Evolutionary conservation across 2,329 filamentous ascomycete genomes (phyloP).

Genomic region (Fusarium anthophilum): DNA sequence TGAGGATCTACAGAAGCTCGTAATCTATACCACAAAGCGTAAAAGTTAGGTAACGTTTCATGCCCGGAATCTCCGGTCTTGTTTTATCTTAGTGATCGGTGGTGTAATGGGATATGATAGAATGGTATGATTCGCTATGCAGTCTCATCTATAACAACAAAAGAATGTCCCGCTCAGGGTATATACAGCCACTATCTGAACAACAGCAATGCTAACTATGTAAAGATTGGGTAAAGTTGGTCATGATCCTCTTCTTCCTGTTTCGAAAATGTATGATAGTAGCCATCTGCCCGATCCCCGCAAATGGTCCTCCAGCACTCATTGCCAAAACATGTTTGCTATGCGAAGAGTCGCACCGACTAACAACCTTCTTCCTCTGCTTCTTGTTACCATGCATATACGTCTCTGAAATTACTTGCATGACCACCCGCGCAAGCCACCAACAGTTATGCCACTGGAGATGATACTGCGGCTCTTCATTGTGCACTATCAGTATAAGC

Average conservation of each 20-base stretch:
- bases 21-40: not conserved
- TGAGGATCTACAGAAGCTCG: not conserved
- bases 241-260: not conserved
- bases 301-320: not conserved
- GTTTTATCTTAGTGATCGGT: not conserved
- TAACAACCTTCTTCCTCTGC: not conserved
- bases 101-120: accelerated
- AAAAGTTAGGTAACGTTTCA: too few species aligned
- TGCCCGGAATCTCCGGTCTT: not conserved
- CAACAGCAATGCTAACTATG: not conserved
- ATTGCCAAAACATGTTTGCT: not conserved
- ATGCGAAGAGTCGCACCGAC: not conserved
- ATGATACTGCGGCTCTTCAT: not conserved
- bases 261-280: not conserved
- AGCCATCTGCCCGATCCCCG: not conserved
- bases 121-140: not conserved
- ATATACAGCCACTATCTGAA: too few species aligned
- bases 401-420: not conserved
- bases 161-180: not conserved
- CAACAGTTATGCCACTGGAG: not conserved
- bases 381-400: not conserved
- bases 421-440: not conserved
- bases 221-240: not conserved
- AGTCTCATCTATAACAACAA: not conserved
- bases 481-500: not conserved